Base-by-base conservation (phyloP, 2,329 filamentous ascomycete species). In the Cordyceps javanica region DNA sequence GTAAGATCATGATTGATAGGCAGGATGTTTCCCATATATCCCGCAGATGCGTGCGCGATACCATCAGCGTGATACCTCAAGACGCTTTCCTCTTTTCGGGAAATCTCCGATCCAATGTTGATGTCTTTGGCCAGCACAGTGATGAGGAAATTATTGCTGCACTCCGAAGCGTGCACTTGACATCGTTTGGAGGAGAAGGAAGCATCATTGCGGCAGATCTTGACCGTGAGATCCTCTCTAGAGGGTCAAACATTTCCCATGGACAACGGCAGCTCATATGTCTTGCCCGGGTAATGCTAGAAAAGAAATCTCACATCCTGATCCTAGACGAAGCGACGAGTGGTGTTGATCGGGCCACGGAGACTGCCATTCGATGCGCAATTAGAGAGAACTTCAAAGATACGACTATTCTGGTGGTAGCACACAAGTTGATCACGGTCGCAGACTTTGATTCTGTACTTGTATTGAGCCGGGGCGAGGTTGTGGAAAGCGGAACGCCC, bases 81-180 rank as follows among this genome's bases (percentile, higher is more conserved):
- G 87, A 91, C 62, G 87, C 88, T 0, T 86, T 90, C 1, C 77
- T 91, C 3, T 91, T 91, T 70, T 86, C 83, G 1, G 88, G 89
- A 14, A 89, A 87, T 0, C 73, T 91, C 19, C 79, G 87, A 34
- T 81, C 77, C 16, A 91, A 91, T 65, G 77, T 91, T 7, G 88
- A 91, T 65, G 83, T 88, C 1, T 89, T 89, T 63, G 75, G 83
- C 58, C 75, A 86, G 59, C 82, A 88, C 66, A 77, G 75, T 3
- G 87, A 91, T 62, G 73, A 69, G 1, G 82, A 86, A 63, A 78
- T 91, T 1, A 76, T 77, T 39, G 83, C 87, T 63, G 85, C 82
- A 0, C 73, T 91, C 1, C 74, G 78, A 52, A 81, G 85, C 9
- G 86, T 88, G 7, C 82, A 88, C 16, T 46, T 55, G 38, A 10